These are phyloP conservation scores for Trichoderma afroharzianum DNA, from an alignment of 2,329 filamentous ascomycete species.

Conservation along the genomic window DNA sequence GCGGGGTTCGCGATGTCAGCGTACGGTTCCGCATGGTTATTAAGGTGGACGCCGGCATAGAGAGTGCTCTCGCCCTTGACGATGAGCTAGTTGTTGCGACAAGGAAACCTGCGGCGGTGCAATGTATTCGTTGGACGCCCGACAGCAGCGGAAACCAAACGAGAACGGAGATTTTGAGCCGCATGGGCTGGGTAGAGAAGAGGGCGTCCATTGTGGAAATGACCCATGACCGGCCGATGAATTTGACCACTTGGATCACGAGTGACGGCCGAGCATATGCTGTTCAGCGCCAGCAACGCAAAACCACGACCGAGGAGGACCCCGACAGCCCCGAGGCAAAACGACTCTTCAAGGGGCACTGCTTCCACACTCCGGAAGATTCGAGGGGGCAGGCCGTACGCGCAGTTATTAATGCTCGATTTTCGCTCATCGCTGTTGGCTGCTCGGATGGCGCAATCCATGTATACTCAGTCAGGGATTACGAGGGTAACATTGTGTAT, in stretches of 20 bases:
- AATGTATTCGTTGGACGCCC: slow-evolving; percentile 93
- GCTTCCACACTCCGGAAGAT: slow-evolving; percentile 73
- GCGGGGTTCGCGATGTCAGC: slow-evolving; percentile 79
- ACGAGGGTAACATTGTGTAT: slow-evolving; percentile 83
- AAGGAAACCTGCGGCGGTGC: slow-evolving; percentile 84
- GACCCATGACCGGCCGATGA: slow-evolving; percentile 95
- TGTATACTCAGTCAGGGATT: slow-evolving; percentile 92
- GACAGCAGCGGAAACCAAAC: slow-evolving; percentile 80
- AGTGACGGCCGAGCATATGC: slow-evolving; percentile 85
- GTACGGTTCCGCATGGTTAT: slow-evolving; percentile 96
- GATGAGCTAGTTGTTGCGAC: slow-evolving; percentile 92
- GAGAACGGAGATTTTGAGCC: slow-evolving; percentile 81
- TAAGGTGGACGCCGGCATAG: slow-evolving; percentile 93
- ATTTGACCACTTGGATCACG: slow-evolving; percentile 87
- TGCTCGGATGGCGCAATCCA: slow-evolving; percentile 74
- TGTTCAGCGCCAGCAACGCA: slow-evolving; percentile 65
- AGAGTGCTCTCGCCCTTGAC: slow-evolving; percentile 80
- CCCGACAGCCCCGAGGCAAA: slow-evolving; percentile 49
- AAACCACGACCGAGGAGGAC: slow-evolving; percentile 37
- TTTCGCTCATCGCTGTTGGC: slow-evolving; percentile 86
- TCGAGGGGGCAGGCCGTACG: slow-evolving; percentile 61
- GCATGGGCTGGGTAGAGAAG: slow-evolving; percentile 81
- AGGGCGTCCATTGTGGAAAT: slow-evolving; percentile 76
- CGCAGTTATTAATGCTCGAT: slow-evolving; percentile 87
- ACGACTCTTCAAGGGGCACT: slow-evolving; percentile 82